Base-by-base conservation (phyloP, 2,329 filamentous ascomycete genomes). In the Domatiomyces catenatus region DNA sequence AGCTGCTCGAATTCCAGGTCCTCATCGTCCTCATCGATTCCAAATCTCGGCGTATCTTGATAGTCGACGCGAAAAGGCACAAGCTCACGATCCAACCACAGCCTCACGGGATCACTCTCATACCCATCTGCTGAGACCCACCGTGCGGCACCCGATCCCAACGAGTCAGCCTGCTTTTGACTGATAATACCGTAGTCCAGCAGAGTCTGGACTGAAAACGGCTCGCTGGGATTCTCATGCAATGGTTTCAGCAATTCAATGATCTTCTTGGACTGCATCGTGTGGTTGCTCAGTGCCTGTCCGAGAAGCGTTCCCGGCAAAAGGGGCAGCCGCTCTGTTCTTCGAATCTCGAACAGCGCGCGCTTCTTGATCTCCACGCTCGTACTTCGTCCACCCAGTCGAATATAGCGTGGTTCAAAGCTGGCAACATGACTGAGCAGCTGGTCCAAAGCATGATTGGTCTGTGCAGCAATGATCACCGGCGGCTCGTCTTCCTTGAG, bases 391-490 rank as follows among this genome's bases (percentile, higher is more conserved):
- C 81, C 80, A 43, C 87, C 87, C 8, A 86, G 66, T 7, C 82
- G 75, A 47, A 83, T 68, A 51, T 88, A 80, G 1, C 77, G 73
- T 0, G 68, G 64, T 58, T 83, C 80, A 57, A 83, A 83, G 5
- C 69, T 61, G 1, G 79, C 70, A 15, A 87, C 72, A 50, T 82
- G 77, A 1, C 69, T 67, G 0, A 94, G 70, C 0, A 95, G 71
- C 61, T 94, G 88, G 58, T 95, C 88, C 0, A 94, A 69, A 0
- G 88, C 88, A 64, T 94, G 87, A 52, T 95, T 95, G 0, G 88
- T 95, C 59, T 94, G 87, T 6, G 86, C 87, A 0, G 87, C 77
- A 2, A 94, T 72, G 18, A 94, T 73, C 26, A 95, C 80, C 0
- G 85, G 85, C 7, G 80, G 75, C 51, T 82, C 78, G 0, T 66